Evolutionary conservation across 2,329 filamentous ascomycete genomes (phyloP).

Genomic region (Davidsoniella eucalypti): DNA sequence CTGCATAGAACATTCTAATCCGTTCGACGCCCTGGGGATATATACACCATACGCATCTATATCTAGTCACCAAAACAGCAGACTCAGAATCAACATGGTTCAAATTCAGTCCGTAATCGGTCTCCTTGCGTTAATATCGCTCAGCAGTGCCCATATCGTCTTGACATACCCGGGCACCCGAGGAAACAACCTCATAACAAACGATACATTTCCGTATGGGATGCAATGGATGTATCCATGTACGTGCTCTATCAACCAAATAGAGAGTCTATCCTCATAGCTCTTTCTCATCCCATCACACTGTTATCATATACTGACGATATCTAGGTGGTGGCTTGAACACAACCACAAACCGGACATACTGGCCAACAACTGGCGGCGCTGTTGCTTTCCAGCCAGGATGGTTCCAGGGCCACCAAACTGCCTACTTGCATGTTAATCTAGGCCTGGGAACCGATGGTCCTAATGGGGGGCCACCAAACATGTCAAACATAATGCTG

Average conservation of each 20-base stretch:
- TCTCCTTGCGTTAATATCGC: constrained; percentile 28
- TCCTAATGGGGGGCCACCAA: constrained; percentile 48
- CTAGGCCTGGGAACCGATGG: constrained; percentile 63
- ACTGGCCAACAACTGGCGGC: constrained; percentile 78
- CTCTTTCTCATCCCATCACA: neutral
- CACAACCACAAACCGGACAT: constrained; percentile 66
- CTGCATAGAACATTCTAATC: too few relatives aligned
- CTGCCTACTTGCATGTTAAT: constrained; percentile 78
- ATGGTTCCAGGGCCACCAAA: constrained; percentile 82
- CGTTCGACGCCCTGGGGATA: too few relatives aligned
- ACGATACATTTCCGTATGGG: constrained; percentile 65
- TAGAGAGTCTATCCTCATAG: neutral
- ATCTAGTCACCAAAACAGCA: too few relatives aligned
- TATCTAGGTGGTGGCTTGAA: constrained; percentile 64
- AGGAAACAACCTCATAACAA: constrained; percentile 72
- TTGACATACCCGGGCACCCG: constrained; percentile 76
- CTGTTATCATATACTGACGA: constrained; percentile 11
- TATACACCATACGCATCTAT: too few relatives aligned
- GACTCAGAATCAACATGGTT: constrained; percentile 23
- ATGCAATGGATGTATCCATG: constrained; percentile 96
- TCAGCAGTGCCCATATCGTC: constrained; percentile 56
- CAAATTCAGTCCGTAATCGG: constrained; percentile 27
- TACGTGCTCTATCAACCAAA: constrained; percentile 29
- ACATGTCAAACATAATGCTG: constrained; percentile 77
- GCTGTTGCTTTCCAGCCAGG: constrained; percentile 84